Conservation (phyloP, 2,329 filamentous ascomycete genomes). For the Claviceps africana region DNA sequence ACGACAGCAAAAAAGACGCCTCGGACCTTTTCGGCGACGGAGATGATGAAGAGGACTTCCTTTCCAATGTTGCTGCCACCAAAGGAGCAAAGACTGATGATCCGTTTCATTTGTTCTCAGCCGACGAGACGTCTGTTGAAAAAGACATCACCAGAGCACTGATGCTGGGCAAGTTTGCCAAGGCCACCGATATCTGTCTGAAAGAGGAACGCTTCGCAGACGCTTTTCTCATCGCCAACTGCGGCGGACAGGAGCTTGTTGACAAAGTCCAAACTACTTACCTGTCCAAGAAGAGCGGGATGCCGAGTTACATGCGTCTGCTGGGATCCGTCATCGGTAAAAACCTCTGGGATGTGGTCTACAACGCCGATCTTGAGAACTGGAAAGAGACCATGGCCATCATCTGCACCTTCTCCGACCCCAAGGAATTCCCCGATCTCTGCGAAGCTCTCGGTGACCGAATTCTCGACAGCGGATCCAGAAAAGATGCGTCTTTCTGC, state of each 20-base stretch:
- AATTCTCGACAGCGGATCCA: slow-evolving; percentile 59
- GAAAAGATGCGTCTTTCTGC: slow-evolving; percentile 92
- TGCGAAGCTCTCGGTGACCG: slow-evolving; percentile 92
- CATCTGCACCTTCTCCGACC: slow-evolving; percentile 87
- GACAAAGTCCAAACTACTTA: slow-evolving; percentile 91
- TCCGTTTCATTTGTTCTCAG: slow-evolving; percentile 79
- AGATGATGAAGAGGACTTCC: slow-evolving; percentile 65
- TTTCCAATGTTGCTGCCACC: slow-evolving; percentile 70
- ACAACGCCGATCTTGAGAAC: slow-evolving; percentile 82
- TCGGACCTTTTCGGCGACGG: slow-evolving; percentile 65
- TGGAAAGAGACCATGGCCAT: slow-evolving; percentile 98
- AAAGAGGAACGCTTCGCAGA: slow-evolving; percentile 85
- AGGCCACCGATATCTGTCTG: slow-evolving; percentile 77
- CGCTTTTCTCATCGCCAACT: slow-evolving; percentile 96
- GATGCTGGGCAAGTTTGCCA: slow-evolving; percentile 80
- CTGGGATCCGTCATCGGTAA: slow-evolving; percentile 86
- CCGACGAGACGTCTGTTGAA: slow-evolving; percentile 72
- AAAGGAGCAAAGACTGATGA: slow-evolving; percentile 90
- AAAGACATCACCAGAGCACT: slow-evolving; percentile 76
- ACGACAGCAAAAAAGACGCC: slow-evolving; percentile 42
- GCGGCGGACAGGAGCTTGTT: slow-evolving; percentile 81
- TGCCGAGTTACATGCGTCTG: slow-evolving; percentile 83
- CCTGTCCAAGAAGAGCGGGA: slow-evolving; percentile 65
- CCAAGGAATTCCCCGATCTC: slow-evolving; percentile 81
- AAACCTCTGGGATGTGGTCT: slow-evolving; percentile 95